Conservation (phyloP, 2,329 filamentous ascomycete species). For the Neonectria faginata region DNA sequence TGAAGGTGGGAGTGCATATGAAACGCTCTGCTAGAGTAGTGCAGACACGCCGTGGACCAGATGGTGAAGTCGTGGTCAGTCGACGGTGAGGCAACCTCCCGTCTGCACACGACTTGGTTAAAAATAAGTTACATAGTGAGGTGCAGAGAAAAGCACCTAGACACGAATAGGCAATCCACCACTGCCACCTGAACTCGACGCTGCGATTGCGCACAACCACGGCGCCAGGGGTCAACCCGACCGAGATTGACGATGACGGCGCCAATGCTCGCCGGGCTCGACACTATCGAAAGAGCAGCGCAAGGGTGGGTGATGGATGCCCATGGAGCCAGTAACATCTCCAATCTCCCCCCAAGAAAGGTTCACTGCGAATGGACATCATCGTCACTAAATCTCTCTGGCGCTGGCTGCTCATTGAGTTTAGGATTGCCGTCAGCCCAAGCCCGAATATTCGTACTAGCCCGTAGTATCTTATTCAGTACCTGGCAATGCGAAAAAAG, state of each 20-base stretch:
- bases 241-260: conserved; percentile 32
- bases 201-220: not conserved
- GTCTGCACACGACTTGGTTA: too few relatives aligned
- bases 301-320: conserved; percentile 31
- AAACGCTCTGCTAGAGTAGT: conserved; percentile 36
- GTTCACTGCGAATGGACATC: not conserved
- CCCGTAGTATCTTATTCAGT: not conserved
- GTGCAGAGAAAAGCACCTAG: not conserved
- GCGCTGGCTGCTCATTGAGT: not conserved
- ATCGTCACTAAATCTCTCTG: not conserved
- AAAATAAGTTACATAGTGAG: too few relatives aligned
- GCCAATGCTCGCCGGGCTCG: conserved; percentile 31
- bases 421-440: not conserved
- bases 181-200: conserved; percentile 30
- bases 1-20: conserved; percentile 35
- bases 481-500: not conserved
- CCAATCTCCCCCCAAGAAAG: conserved; percentile 13
- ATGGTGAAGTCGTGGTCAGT: conserved; percentile 27
- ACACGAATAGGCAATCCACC: not conserved
- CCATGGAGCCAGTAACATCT: not conserved
- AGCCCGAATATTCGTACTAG: too few relatives aligned
- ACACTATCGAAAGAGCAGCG: conserved; percentile 24
- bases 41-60: conserved; percentile 24
- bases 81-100: conserved; percentile 15
- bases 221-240: not conserved